Base-by-base conservation (phyloP, 495 filamentous ascomycete genomes). In the Venustampulla echinocandica region DNA sequence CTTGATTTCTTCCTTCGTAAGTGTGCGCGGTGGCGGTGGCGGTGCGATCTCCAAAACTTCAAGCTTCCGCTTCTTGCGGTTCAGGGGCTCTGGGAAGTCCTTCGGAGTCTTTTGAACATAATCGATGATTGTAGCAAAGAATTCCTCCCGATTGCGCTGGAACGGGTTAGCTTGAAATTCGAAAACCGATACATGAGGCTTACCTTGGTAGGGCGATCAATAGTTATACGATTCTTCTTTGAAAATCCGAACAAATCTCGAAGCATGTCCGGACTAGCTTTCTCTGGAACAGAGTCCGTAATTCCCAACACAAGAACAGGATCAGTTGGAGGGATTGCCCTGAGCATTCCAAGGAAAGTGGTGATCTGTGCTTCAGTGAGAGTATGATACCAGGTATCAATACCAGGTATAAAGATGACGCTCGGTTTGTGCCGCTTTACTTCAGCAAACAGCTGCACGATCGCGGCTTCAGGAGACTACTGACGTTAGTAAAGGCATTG, bases 381-480 rank as follows among this genome's bases (percentile, higher is more conserved):
- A 19, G 80, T 87, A 7, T 70, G 63, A 55, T 84, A 87, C 93
- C 93, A 98, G 24, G 77, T 68, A 37, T 96, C 85, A 50, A 96
- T 76, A 52, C 85, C 80, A 0, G 93, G 92, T 38, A 98, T 84
- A 67, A 85, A 97, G 46, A 98, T 94, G 18, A 98, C 85, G 65
- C 88, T 90, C 7, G 93, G 92, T 64, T 93, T 96, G 54, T 95
- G 88, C 32, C 90, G 79, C 59, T 86, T 86, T 11, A 93, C 86
- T 66, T 98, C 92, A 0, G 82, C 74, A 60, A 98, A 98, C 1
- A 90, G 70, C 54, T 89, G 84, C 19, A 94, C 86, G 32, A 98
- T 76, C 15, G 87, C 81, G 53, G 89, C 81, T 69, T 97, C 92
- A 2, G 85, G 71, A 3, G 85, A 84, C 69, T 82, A 45, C 47